phyloP scores from a whole-genome alignment of 495 filamentous ascomycete genomes.

The Gamarada debralockiae region DNA sequence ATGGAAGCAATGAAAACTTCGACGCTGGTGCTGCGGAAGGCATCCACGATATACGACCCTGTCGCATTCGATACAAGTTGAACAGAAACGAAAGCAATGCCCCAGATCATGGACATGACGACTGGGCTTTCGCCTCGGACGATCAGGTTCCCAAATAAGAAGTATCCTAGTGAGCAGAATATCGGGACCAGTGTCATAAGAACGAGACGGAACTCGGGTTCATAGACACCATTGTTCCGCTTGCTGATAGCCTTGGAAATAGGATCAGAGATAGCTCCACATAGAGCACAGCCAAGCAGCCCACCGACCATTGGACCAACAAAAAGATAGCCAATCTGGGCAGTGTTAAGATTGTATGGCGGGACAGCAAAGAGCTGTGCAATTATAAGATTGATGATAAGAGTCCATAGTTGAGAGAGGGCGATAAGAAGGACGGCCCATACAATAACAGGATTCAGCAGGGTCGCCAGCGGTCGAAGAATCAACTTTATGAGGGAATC shows the following conservation, averaged over 20 bases:
- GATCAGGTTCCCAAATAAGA: constrained; percentile 38
- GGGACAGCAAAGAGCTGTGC: constrained; percentile 45
- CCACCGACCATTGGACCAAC: constrained; percentile 24
- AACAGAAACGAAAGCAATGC: constrained; percentile 31
- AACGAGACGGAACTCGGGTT: constrained; percentile 42
- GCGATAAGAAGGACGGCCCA: constrained; percentile 64
- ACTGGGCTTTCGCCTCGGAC: constrained; percentile 34
- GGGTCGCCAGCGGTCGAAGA: constrained; percentile 30
- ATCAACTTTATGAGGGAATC: constrained; percentile 37
- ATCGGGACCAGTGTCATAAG: constrained; percentile 34
- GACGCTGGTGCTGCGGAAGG: constrained; percentile 37
- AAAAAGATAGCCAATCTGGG: constrained; percentile 58
- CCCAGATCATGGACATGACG: constrained; percentile 38
- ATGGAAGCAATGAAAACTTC: constrained; percentile 41
- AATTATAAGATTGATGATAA: constrained; percentile 55
- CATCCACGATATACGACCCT: constrained; percentile 39
- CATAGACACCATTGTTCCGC: constrained; percentile 39
- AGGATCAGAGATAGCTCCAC: constrained; percentile 33
- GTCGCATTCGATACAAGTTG: constrained; percentile 15
- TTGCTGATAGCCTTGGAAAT: constrained; percentile 35
- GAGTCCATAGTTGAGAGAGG: constrained; percentile 62
- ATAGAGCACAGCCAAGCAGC: constrained; percentile 31
- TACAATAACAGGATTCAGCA: constrained; percentile 57
- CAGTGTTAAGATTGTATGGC: constrained; percentile 53
- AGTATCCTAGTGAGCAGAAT: constrained; percentile 35